Evolutionary conservation across 108 stramenopile species (phyloP).

Genomic region (Discostella stelligeroides): DNA sequence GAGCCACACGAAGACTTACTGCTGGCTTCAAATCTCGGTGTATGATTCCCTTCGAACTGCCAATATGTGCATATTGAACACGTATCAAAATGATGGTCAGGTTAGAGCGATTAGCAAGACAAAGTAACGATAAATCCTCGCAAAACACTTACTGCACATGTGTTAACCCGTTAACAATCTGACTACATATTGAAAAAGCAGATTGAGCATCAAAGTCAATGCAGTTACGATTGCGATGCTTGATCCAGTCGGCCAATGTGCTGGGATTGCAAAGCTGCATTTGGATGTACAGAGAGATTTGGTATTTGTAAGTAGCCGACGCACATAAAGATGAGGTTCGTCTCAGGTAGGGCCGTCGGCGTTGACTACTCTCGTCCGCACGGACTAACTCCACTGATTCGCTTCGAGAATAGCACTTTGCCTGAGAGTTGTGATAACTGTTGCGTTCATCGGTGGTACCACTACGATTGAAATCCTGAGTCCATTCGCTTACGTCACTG

Average conservation of each 20-base stretch:
- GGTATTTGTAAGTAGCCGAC: constrained; percentile 65
- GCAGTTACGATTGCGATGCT: constrained; percentile 63
- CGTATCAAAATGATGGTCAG: neutral
- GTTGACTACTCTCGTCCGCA: constrained; percentile 6
- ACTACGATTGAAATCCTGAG: constrained; percentile 20
- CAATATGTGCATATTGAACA: no score
- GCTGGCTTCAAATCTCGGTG: constrained; percentile 92
- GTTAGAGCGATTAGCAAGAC: no score
- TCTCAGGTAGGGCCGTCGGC: neutral
- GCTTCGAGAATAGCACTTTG: constrained; percentile 11
- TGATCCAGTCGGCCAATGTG: constrained; percentile 89
- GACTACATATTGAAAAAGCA: constrained; percentile 68
- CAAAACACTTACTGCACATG: constrained; percentile 63
- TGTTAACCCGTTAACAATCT: constrained; percentile 71
- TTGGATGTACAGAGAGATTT: constrained; percentile 89
- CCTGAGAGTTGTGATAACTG: constrained; percentile 24
- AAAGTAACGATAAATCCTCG: neutral
- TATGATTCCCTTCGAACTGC: constrained; percentile 66
- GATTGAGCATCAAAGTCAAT: constrained; percentile 35
- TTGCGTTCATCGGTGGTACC: neutral
- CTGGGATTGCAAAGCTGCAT: constrained; percentile 89
- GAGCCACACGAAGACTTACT: constrained; percentile 16
- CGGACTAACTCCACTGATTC: constrained; percentile 35
- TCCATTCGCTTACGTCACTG: constrained; percentile 54
- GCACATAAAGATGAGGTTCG: neutral